A percentile compares a stretch with the other conserved stretches of the same genome.
These are phyloP conservation scores for Quercus cerris DNA, from an alignment of 306 rosid species.

Conservation along the genomic window DNA sequence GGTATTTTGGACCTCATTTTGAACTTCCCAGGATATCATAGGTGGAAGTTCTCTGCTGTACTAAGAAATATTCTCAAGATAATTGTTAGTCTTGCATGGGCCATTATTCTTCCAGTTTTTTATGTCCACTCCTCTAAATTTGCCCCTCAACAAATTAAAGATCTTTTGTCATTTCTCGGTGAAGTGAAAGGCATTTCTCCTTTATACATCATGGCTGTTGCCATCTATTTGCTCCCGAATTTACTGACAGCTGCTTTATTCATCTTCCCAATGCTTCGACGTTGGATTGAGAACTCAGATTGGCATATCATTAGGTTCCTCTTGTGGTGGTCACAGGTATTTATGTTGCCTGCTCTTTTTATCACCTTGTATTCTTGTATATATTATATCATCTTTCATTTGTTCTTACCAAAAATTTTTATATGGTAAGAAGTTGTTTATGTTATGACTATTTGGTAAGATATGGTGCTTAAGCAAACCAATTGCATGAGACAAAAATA, in stretches of 20 bases:
- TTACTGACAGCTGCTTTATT: conserved; percentile 62
- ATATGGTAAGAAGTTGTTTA: conserved; percentile 6
- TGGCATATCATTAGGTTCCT: conserved; percentile 89
- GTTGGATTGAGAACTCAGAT: conserved; percentile 98
- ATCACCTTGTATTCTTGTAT: neutral
- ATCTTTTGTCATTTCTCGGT: conserved; percentile 50
- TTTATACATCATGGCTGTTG: conserved; percentile 69
- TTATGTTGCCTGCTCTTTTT: conserved; percentile 14
- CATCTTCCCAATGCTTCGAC: conserved; percentile 91
- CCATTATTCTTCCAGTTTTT: conserved; percentile 64
- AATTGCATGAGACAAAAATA: conserved; percentile 5
- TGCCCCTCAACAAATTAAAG: conserved; percentile 32
- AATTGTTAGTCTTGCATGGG: conserved; percentile 79
- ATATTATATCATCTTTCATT: neutral
- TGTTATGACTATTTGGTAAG: neutral
- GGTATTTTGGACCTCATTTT: conserved; percentile 76
- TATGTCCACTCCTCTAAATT: conserved; percentile 53
- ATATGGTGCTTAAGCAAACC: conserved; percentile 3
- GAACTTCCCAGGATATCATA: conserved; percentile 87
- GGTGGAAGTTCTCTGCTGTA: conserved; percentile 76
- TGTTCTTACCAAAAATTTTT: conserved; percentile 7
- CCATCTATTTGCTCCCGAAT: conserved; percentile 84
- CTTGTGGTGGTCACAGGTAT: conserved; percentile 99
- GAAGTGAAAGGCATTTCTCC: conserved; percentile 60
- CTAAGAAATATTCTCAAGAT: conserved; percentile 80